Evolutionary conservation across 768 basidiomycete species (phyloP).

Genomic region (Psilocybe cubensis): DNA sequence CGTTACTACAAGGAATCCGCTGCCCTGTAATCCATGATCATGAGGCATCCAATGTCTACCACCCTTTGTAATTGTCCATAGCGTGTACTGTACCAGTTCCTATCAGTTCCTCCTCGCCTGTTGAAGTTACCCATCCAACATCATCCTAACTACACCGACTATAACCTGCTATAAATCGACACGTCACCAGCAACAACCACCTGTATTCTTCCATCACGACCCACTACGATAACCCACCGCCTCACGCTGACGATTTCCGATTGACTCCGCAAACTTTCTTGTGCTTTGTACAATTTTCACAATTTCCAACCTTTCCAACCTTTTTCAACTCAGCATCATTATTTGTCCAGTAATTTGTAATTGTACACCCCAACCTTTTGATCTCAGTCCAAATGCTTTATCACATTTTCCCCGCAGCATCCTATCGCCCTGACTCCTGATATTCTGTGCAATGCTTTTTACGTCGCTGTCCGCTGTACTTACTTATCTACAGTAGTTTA

Average conservation of each 20-base stretch:
- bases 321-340: not conserved
- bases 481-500: not conserved
- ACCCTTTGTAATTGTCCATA: constrained; percentile 12
- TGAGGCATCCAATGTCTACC: not conserved
- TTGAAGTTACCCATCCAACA: not conserved
- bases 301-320: not conserved
- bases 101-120: not conserved
- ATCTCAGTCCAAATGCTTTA: not conserved
- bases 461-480: not conserved
- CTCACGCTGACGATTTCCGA: not conserved
- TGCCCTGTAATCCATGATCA: constrained; percentile 1
- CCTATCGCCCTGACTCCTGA: not conserved
- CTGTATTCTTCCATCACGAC: not conserved
- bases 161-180: not conserved
- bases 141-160: not conserved
- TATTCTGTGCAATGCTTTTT: not conserved
- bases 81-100: not conserved
- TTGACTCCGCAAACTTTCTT: not conserved
- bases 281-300: not conserved
- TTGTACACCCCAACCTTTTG: not conserved
- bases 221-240: no score
- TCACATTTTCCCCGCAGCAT: not conserved
- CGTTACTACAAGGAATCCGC: constrained; percentile 24
- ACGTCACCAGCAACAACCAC: not conserved
- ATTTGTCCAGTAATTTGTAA: not conserved